A percentile compares a stretch with the other conserved stretches of the same genome.
These are phyloP conservation scores for Monilinia fructigena DNA, from an alignment of 2,329 filamentous ascomycete genomes.

Conservation along the genomic window DNA sequence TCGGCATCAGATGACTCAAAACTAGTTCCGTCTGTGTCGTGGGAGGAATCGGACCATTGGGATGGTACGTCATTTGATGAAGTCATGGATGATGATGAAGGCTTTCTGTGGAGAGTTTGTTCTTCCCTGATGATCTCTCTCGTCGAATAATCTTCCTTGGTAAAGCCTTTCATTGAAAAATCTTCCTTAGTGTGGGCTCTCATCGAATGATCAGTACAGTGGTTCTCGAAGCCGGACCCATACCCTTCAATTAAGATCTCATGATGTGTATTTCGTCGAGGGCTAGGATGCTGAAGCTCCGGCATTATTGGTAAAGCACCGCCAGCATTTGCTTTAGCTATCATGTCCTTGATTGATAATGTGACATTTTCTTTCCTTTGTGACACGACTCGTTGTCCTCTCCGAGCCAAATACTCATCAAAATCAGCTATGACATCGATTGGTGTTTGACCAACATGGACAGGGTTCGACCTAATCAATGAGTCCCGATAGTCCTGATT, in stretches of 20 bases:
- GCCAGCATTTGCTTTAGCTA: constrained; percentile 40
- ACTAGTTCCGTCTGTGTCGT: constrained; percentile 17
- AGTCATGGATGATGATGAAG: background rate
- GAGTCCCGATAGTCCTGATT: constrained; percentile 25
- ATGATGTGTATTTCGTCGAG: constrained; percentile 42
- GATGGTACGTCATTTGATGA: constrained; percentile 15
- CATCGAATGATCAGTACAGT: background rate
- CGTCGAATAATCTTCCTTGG: background rate
- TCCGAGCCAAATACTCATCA: constrained; percentile 49
- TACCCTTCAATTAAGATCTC: constrained; percentile 56
- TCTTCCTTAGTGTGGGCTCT: background rate
- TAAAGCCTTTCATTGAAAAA: background rate
- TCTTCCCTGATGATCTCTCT: background rate
- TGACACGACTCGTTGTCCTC: constrained; percentile 29
- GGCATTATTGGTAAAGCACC: constrained; percentile 34
- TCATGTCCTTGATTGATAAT: constrained; percentile 30
- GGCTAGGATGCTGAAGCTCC: constrained; percentile 34
- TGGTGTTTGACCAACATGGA: constrained; percentile 10
- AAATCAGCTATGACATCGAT: constrained; percentile 52
- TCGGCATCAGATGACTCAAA: background rate
- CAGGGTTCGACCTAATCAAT: background rate
- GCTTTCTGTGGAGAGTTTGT: background rate
- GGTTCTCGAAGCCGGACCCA: constrained; percentile 46
- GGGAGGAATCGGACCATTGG: constrained; percentile 19
- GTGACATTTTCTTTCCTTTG: constrained; percentile 26